Conservation (phyloP, 148 eudicot genomes). For the Vaccinium corymbosum region DNA sequence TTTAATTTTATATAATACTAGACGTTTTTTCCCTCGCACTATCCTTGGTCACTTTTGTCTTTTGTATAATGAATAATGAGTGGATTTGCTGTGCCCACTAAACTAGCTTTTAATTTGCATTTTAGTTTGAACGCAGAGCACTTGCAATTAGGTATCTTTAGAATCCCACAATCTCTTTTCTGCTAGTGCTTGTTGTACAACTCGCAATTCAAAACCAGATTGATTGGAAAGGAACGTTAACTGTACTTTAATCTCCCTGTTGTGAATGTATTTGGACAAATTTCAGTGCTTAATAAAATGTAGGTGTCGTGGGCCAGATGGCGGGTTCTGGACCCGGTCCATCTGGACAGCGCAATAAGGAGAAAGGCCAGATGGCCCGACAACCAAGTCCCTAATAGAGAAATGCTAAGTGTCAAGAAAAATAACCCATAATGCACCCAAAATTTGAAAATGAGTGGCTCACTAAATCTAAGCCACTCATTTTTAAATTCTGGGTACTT, state of each 20-base stretch:
- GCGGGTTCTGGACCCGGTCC: too few species aligned
- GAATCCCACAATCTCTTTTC: background rate
- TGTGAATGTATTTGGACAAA: background rate
- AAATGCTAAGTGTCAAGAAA: too few species aligned
- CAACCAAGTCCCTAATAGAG: too few species aligned
- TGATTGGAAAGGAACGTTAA: background rate
- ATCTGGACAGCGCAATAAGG: too few species aligned
- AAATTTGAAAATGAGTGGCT: too few species aligned
- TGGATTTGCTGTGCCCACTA: constrained; percentile 7
- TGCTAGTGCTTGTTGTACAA: constrained; percentile 1
- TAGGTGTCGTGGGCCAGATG: background rate
- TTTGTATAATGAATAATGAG: background rate
- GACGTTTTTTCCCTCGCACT: too few species aligned
- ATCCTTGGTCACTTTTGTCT: too few species aligned
- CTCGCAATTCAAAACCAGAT: background rate
- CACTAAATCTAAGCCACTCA: too few species aligned
- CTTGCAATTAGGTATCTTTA: background rate
- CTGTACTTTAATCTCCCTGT: background rate
- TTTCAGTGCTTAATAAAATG: background rate
- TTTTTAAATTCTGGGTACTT: too few species aligned
- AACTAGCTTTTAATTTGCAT: background rate
- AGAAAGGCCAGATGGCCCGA: too few species aligned
- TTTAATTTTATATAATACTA: too few species aligned
- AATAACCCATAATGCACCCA: too few species aligned
- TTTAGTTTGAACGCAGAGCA: background rate